Evolutionary conservation across 1,139 yeast genomes (phyloP), one percentile per base, ranked within the genome.

Genomic region (Geotrichum histeridarum): DNA sequence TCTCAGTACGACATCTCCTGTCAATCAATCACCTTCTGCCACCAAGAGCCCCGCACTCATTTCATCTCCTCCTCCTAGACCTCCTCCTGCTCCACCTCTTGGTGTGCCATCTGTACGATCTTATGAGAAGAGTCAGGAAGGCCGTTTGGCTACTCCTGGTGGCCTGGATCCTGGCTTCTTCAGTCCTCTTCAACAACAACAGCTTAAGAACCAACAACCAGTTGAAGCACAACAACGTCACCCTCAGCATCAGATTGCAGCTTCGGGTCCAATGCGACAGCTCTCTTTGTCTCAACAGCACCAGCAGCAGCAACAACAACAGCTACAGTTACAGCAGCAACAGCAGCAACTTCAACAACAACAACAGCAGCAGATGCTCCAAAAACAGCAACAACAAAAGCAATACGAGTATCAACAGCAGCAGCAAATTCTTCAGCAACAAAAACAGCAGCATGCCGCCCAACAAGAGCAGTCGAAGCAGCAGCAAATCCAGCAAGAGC

Each of bases 11-110:
- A 14, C 31, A 2, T 53, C 55, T 7, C 50, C 55, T 22, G 43
- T 37, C 12, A 42, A 42, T 22, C 42, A 32, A 4, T 38, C 42
- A 8, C 50, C 50, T 12, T 30, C 42, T 2, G 36, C 42, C 15
- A 17, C 33, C 15, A 46, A 46, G 11, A 42, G 43, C 11, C 48
- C 48, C 6, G 7, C 57, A 39, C 64, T 61, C 4, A 53, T 57
- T 4, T 50, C 56, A 8, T 59, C 71, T 2, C 71, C 74, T 9
- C 74, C 74, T 2, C 74, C 74, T 3, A 62, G 74, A 14, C 74
- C 74, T 0, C 72, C 74, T 1, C 74, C 74, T 11, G 74, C 74
- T 2, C 74, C 74, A n/a, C 74, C 73, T 2, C 62, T 71, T 9
- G 73, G 73, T 1, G 72, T 69, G 1, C 65, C 68, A 2, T 66